These are phyloP conservation scores for Hymenoscyphus repandus DNA, from an alignment of 2,329 filamentous ascomycete species.

Conservation along the genomic window DNA sequence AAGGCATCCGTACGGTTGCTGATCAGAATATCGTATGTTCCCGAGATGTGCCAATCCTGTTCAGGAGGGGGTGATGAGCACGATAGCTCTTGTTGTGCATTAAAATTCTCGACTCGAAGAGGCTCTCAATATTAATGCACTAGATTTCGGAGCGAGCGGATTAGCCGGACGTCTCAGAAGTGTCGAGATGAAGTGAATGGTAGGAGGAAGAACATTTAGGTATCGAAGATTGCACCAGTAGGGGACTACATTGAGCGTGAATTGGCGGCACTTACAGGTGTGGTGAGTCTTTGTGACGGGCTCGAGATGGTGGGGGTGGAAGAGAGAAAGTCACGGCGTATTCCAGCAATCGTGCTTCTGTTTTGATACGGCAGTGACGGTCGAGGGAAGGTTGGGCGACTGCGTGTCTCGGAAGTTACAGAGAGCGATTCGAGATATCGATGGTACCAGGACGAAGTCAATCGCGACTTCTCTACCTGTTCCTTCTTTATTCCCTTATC, in stretches of 20 bases:
- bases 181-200: slow-evolving; percentile 9
- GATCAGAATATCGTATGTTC: neutral
- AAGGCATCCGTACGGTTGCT: slow-evolving; percentile 63
- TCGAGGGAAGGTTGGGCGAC: neutral
- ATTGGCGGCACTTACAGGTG: slow-evolving; percentile 22
- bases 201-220: slow-evolving; percentile 9
- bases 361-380: slow-evolving; percentile 3
- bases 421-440: slow-evolving; percentile 6
- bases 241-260: slow-evolving; percentile 6
- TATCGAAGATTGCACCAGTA: slow-evolving; percentile 2
- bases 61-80: slow-evolving; percentile 16
- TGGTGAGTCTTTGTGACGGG: slow-evolving; percentile 5
- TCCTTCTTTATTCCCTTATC: slow-evolving; percentile 20
- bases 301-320: slow-evolving; percentile 2
- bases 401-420: slow-evolving; percentile 3
- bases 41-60: slow-evolving; percentile 1
- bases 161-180: slow-evolving; percentile 17
- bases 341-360: slow-evolving; percentile 26
- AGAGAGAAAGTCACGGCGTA: slow-evolving; percentile 24
- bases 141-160: slow-evolving; percentile 14
- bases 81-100: slow-evolving; percentile 21
- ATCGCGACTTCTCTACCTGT: slow-evolving; percentile 25
- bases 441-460: slow-evolving; percentile 27
- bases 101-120: slow-evolving; percentile 5
- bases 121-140: slow-evolving; percentile 14